Percentiles rank a stretch among this genome's conserved stretches.
Conservation (phyloP, 2,329 filamentous ascomycete species). For the Colletotrichum salicis region DNA sequence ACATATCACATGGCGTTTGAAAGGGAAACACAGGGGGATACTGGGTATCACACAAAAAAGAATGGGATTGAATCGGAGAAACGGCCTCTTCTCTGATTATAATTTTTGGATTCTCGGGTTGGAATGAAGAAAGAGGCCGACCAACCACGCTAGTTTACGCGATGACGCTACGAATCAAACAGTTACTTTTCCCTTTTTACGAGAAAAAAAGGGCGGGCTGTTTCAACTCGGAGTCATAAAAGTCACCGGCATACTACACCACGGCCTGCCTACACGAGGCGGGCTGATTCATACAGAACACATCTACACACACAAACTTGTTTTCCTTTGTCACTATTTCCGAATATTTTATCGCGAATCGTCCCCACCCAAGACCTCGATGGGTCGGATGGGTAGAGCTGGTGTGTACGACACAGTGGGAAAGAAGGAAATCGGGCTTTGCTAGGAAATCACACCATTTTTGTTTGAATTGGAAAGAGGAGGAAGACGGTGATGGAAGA, state of each 20-base stretch:
- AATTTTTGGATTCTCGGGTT: conserved; percentile 33
- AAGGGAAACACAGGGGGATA: conserved; percentile 3
- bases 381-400: conserved; percentile 4
- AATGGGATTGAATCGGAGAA: conserved; percentile 31
- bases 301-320: conserved; percentile 5
- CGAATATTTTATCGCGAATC: neutral
- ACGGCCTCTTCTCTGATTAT: conserved; percentile 14
- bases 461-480: neutral
- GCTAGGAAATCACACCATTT: neutral
- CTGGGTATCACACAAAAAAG: conserved; percentile 27
- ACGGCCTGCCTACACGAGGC: neutral
- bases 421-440: neutral
- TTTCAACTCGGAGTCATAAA: conserved; percentile 1
- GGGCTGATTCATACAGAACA: neutral
- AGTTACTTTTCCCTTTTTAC: neutral
- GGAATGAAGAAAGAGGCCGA: conserved; percentile 21
- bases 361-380: conserved; percentile 1
- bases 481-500: conserved; percentile 7
- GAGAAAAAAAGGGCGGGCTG: neutral
- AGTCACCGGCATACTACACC: conserved; percentile 20
- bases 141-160: conserved; percentile 28
- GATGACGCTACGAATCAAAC: conserved; percentile 12
- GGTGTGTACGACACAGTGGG: neutral
- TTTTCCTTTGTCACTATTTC: conserved; percentile 35
- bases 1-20: conserved; percentile 36